phyloP scores from a whole-genome alignment of 495 filamentous ascomycete genomes.

The Hypomontagnella monticulosa region DNA sequence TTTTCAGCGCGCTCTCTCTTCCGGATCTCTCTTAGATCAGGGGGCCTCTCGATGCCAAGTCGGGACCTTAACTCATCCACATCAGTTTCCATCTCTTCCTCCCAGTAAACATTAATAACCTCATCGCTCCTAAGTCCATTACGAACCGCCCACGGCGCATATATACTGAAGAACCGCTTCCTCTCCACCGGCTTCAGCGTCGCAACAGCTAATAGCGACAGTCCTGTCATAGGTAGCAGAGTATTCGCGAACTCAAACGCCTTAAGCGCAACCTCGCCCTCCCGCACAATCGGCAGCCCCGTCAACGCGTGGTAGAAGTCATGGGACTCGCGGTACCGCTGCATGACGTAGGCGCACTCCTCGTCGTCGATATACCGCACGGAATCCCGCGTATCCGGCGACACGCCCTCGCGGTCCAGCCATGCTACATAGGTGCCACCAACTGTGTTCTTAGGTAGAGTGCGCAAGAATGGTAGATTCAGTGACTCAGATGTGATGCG shows the following conservation, averaged over 20 bases:
- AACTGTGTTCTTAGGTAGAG: slow-evolving; percentile 76
- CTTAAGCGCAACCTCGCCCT: slow-evolving; percentile 95
- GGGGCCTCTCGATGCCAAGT: slow-evolving; percentile 86
- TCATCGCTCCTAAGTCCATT: slow-evolving; percentile 82
- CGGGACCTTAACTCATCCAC: slow-evolving; percentile 77
- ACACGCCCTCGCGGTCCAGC: slow-evolving; percentile 92
- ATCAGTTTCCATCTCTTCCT: slow-evolving; percentile 89
- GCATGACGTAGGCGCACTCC: slow-evolving; percentile 98
- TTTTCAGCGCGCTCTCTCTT: slow-evolving; percentile 72
- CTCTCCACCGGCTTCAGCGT: slow-evolving; percentile 81
- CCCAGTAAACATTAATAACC: slow-evolving; percentile 98
- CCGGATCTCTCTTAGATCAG: slow-evolving; percentile 85
- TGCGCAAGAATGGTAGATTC: slow-evolving; percentile 72
- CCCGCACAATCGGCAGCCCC: slow-evolving; percentile 87
- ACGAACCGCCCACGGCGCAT: slow-evolving; percentile 88
- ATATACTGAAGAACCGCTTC: slow-evolving; percentile 74
- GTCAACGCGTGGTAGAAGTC: slow-evolving; percentile 98
- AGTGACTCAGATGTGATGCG: slow-evolving; percentile 85
- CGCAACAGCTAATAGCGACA: slow-evolving; percentile 70
- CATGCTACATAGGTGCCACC: slow-evolving; percentile 86
- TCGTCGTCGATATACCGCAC: slow-evolving; percentile 93
- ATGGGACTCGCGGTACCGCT: slow-evolving; percentile 96
- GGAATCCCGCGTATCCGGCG: slow-evolving; percentile 82
- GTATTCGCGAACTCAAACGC: slow-evolving; percentile 97
- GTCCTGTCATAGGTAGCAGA: slow-evolving; percentile 90